Percentiles rank a stretch among this genome's conserved stretches.
phyloP scores from a whole-genome alignment of 768 basidiomycete genomes.

The Russula abietina region DNA sequence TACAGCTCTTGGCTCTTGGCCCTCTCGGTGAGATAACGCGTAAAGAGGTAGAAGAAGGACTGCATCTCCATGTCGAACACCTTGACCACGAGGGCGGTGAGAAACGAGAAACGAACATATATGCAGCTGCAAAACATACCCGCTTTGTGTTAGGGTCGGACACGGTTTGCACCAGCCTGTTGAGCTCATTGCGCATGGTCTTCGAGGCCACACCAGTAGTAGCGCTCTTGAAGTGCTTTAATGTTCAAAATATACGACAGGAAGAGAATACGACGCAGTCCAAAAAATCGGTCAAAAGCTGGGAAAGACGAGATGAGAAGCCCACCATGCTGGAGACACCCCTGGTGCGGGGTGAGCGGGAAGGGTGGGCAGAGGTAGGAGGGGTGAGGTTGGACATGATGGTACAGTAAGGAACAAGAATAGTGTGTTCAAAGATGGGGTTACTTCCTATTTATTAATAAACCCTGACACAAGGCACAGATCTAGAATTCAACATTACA shows the following conservation, averaged over 20 bases:
- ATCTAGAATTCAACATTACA: neutral
- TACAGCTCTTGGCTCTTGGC: constrained; percentile 85
- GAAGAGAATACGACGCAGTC: neutral
- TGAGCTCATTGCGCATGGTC: constrained; percentile 63
- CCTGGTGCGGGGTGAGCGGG: constrained; percentile 23
- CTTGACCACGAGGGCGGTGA: constrained; percentile 35
- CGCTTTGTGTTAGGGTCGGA: constrained; percentile 51
- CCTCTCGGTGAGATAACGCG: constrained; percentile 84
- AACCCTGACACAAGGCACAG: constrained; percentile 6
- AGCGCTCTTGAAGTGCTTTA: constrained; percentile 33
- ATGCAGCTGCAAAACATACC: constrained; percentile 34
- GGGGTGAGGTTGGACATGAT: constrained; percentile 20
- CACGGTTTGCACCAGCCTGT: constrained; percentile 56
- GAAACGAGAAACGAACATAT: neutral
- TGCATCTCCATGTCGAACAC: constrained; percentile 91
- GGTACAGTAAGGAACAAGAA: constrained; percentile 1
- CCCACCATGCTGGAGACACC: constrained; percentile 26
- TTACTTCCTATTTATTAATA: neutral
- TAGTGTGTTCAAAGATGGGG: too few relatives aligned
- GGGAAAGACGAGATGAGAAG: neutral
- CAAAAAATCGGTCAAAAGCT: neutral
- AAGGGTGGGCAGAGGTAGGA: neutral
- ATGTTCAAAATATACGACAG: neutral
- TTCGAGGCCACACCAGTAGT: constrained; percentile 49
- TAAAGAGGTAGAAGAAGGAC: constrained; percentile 88